Base-by-base conservation (phyloP, 352 stramenopile species). In the Phytophthora hybrid region DNA sequence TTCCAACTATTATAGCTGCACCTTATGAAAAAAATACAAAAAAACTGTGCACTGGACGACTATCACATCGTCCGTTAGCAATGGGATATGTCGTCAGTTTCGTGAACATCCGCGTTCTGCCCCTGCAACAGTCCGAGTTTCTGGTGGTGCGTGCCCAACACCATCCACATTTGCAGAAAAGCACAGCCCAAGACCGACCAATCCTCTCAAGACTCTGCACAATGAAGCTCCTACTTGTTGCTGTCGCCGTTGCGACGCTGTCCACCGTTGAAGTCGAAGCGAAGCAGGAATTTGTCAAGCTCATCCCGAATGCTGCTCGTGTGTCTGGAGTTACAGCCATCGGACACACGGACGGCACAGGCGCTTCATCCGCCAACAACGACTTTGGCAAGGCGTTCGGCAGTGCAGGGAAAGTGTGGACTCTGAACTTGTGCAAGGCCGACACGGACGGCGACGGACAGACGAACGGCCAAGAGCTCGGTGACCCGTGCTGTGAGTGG, bases 381-480 rank as follows among this genome's bases (percentile, higher is more conserved):
- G 64, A 65, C 31, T 71, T 63, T 44, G 54, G 64, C 32, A 71
- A 66, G 37, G 64, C 56, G 14, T 71, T 71, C 55, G 64, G 44
- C 55, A 37, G 37, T n/a, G 64, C 55, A n/a, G 64, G 55, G 0
- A 29, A 70, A 18, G 72, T 72, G 34, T 71, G 53, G 41, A 65
- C 37, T 3, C 29, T 63, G 1, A 64, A 59, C 5, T 66, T 86
- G 26, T 86, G 79, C 26, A 32, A 74, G 41, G 66, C 59, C 8
- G 80, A 87, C 62, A 80, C 77, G 16, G 77, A 83, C n/a, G 74
- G 71, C 18, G 85, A 92, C 26, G 84, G 84, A 5, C 66, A 79
- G 19, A 87, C 78, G 14, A 93, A 93, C 44, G 85, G 85, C 5
- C 29, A 87, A 23, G 85, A 93, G 53, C 65, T 93, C 0, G 85